Percentiles rank a stretch among this genome's conserved stretches.
Conservation (phyloP, 805 yeast genomes). For the Yamadazyma nakazawae region DNA sequence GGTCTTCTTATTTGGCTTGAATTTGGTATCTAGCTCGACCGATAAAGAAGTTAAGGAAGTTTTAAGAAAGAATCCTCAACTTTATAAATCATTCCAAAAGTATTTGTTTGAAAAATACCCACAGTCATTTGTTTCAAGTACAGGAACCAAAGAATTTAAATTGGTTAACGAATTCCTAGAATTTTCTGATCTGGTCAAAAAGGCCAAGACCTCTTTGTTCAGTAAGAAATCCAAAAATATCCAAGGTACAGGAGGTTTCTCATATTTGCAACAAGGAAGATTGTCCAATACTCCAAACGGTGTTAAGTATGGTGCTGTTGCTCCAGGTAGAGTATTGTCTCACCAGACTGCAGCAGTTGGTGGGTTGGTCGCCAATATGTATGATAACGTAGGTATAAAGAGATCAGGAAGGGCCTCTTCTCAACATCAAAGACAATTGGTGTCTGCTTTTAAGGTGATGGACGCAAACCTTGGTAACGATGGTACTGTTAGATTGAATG, state of each 20-base stretch:
- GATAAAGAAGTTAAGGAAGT: slow-evolving; percentile 27
- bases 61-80: slow-evolving; percentile 39
- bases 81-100: slow-evolving; percentile 51
- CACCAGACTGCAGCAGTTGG: slow-evolving; percentile 52
- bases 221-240: slow-evolving; percentile 19
- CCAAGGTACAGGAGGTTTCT: slow-evolving; percentile 75
- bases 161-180: slow-evolving; percentile 34
- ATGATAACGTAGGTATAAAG: slow-evolving; percentile 17
- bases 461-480: slow-evolving; percentile 35
- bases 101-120: slow-evolving; percentile 55
- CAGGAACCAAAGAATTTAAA: slow-evolving; percentile 21
- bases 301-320: slow-evolving; percentile 47
- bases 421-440: slow-evolving; percentile 43
- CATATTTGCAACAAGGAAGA: slow-evolving; percentile 67
- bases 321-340: slow-evolving; percentile 65
- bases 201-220: slow-evolving; percentile 16
- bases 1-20: slow-evolving; percentile 29
- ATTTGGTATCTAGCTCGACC: slow-evolving; percentile 27
- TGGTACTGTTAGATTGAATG: slow-evolving; percentile 38
- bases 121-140: slow-evolving; percentile 24
- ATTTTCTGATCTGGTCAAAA: slow-evolving; percentile 17
- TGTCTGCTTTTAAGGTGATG: slow-evolving; percentile 39
- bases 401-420: slow-evolving; percentile 24
- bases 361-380: slow-evolving; percentile 32
- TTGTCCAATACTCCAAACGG: slow-evolving; percentile 72